A percentile compares a stretch with the other conserved stretches of the same genome.
These are phyloP conservation scores for Ceratocystis smalleyi DNA, from an alignment of 2,329 filamentous ascomycete genomes.

Conservation along the genomic window DNA sequence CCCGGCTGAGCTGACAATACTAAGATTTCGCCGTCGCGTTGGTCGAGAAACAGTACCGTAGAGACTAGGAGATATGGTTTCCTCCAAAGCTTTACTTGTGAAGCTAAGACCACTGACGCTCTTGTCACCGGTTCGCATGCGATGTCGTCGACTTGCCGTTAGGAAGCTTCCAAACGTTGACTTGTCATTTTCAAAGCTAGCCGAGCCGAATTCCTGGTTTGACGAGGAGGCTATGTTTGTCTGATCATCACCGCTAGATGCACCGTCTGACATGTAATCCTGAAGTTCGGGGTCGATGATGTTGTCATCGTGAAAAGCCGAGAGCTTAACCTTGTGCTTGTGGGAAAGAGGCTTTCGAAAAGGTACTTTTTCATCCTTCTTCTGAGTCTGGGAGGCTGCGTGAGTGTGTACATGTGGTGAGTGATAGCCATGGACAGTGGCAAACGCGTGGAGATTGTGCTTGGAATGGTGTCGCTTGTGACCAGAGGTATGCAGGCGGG, in stretches of 20 bases:
- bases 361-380: constrained; percentile 14
- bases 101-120: constrained; percentile 56
- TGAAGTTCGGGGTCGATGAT: constrained; percentile 95
- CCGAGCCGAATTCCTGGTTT: constrained; percentile 28
- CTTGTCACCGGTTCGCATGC: constrained; percentile 58
- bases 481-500: constrained; percentile 58
- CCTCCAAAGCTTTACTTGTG: constrained; percentile 52
- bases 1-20: constrained; percentile 57
- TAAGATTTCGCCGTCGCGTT: constrained; percentile 60
- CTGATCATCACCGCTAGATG: constrained; percentile 79
- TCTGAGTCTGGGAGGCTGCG: neutral
- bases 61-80: constrained; percentile 33
- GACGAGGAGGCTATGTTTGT: constrained; percentile 64
- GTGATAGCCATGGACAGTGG: constrained; percentile 3
- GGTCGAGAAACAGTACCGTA: constrained; percentile 6
- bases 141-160: constrained; percentile 56
- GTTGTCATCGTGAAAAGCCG: constrained; percentile 95
- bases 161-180: constrained; percentile 64
- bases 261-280: constrained; percentile 83
- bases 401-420: neutral
- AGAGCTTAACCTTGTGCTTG: constrained; percentile 54
- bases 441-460: constrained; percentile 40
- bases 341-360: constrained; percentile 46
- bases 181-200: constrained; percentile 45
- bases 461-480: constrained; percentile 81